Evolutionary conservation across 2,329 filamentous ascomycete species (phyloP), one percentile per base, ranked within the genome.

Genomic region (Sporothrix sp.): DNA sequence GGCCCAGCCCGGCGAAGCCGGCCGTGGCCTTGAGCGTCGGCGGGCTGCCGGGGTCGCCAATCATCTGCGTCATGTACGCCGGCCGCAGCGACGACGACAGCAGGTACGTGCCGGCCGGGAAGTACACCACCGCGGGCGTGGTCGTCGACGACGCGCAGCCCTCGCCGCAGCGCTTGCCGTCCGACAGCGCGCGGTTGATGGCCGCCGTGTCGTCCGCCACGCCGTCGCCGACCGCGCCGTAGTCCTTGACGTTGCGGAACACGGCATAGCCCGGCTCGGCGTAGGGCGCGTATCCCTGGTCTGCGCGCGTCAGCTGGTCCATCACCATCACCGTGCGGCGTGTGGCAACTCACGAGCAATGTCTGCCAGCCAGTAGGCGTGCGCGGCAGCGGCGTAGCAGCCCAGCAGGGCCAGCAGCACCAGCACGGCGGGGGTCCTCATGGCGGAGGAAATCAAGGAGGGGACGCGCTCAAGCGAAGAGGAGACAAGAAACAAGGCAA

Each of bases 121-220:
- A 57, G 52, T 58, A 59, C 28, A 59, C 52, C 6, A 59, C n/a
- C 1, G 56, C 57, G 2, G 52, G 52, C 18, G 49, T 51, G 2
- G 42, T 54, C 4, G 56, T 57, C 3, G 54, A 54, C 8, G 52
- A 47, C 21, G 25, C 42, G 28, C 51, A 53, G 33, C 53, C 55
- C 7, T 52, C 27, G 16, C 45, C 56, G 27, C 57, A 56, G 39
- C 56, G 54, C 33, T 48, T 52, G 21, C 52, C 52, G 18, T 63
- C 60, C 50, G 76, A 70, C 52, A 93, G 73, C 13, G 85, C 76
- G 16, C 67, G 68, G 61, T 89, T 84, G 53, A 93, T 77, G n/a
- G 78, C 79, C 9, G 69, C 71, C 1, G 87, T 89, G 61, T 93
- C 87, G 57, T 93, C 87, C 1, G 84, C 81, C 1, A 63, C 62